Base-by-base conservation (phyloP, 78 protist genomes). In the Protostelium mycophagum region DNA sequence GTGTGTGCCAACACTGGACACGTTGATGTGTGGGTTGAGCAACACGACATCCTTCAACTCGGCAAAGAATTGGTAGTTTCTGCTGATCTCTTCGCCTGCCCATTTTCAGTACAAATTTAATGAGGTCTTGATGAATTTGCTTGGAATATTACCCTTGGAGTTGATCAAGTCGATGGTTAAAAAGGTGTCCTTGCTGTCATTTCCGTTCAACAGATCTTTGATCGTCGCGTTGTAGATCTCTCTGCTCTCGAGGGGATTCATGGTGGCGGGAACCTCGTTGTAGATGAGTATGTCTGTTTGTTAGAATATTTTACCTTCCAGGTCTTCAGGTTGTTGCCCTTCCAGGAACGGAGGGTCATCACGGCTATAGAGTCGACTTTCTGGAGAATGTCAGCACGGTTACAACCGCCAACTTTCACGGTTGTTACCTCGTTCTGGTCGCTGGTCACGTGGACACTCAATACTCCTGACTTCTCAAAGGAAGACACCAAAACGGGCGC, bases 401-500 rank as follows among this genome's bases (percentile, higher is more conserved):
- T 5, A 51, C 31, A 25, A 5, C 16, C 73, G 73, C 73, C 31
- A 51, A n/a, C n/a, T 51, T 51, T 5, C 73, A 51, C 73, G 31
- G 31, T 51, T 16, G 73, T 51, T 5, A 51, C 73, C 73, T 51
- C 73, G 73, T 51, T 51, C 31, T 25, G 31, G 16, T 51, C 73
- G 73, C 73, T 51, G 73, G 73, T 51, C 31, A 51, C 73, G 73
- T 51, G 73, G 31, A 51, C 73, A 16, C 5, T 16, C 73, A 51
- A 25, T 5, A 25, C 16, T 5, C 83, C 86, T 1, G 85, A 35
- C 0, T 88, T 38, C 28, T 88, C 89, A 28, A 35, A 83, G 28
- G 90, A 85, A 10, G 94, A 92, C 9, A 92, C 36, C 0, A 92
- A 85, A 1, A 89, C 63, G 28, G 94, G 94, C 28, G 73, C 28